A percentile compares a stretch with the other conserved stretches of the same genome.
phyloP scores from a whole-genome alignment of 2,329 filamentous ascomycete genomes.

The Trichophyton mentagrophytes region DNA sequence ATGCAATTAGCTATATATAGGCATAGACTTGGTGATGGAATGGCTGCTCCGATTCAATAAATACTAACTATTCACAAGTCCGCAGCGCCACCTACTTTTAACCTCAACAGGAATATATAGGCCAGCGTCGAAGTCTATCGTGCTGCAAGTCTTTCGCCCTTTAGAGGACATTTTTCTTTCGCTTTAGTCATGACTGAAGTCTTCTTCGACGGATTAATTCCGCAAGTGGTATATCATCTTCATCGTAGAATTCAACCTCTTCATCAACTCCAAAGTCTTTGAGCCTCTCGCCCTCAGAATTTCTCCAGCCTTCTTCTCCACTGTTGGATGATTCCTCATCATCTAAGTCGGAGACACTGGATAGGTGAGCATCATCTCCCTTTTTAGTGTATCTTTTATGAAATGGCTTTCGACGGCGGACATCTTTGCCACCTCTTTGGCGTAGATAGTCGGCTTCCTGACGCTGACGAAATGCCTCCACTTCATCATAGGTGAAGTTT shows the following conservation, averaged over 20 bases:
- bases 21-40: too few relatives aligned
- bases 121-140: too few relatives aligned
- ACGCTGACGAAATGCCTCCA: slow-evolving; percentile 42
- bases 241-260: slow-evolving; percentile 39
- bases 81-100: too few relatives aligned
- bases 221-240: slow-evolving; percentile 48
- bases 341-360: slow-evolving; percentile 13
- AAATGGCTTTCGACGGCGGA: slow-evolving; percentile 31
- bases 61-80: too few relatives aligned
- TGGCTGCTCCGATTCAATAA: too few relatives aligned
- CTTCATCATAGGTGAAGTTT: slow-evolving; percentile 26
- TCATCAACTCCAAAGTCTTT: slow-evolving; percentile 54
- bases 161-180: too few relatives aligned
- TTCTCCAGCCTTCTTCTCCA: slow-evolving; percentile 50
- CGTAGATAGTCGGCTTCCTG: slow-evolving; percentile 41
- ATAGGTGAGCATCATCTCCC: slow-evolving; percentile 13
- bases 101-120: too few relatives aligned
- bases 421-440: slow-evolving; percentile 23
- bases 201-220: slow-evolving; percentile 32
- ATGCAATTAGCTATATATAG: too few relatives aligned
- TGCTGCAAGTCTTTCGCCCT: too few relatives aligned
- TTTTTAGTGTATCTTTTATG: slow-evolving; percentile 24
- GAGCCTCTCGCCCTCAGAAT: slow-evolving; percentile 49
- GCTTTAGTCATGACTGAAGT: neutral
- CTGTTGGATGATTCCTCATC: slow-evolving; percentile 19